Conservation (phyloP, 345 rosid species). For the Rhizophora mangle region DNA sequence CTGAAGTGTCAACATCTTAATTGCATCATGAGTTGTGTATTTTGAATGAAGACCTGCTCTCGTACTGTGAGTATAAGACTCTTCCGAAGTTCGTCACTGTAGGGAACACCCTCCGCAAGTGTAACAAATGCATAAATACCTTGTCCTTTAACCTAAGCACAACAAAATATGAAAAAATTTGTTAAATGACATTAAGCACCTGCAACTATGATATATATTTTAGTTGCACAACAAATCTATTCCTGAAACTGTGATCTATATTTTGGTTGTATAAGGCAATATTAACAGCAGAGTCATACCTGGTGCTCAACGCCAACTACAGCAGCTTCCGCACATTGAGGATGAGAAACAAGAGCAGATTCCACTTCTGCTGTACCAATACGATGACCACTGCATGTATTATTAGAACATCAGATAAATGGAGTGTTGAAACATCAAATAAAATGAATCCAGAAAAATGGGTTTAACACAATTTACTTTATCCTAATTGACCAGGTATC, state of each 20-base stretch:
- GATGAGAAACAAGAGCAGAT: constrained; percentile 96
- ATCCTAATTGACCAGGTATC: not conserved
- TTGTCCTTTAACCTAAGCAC: constrained; percentile 78
- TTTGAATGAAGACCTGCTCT: constrained; percentile 54
- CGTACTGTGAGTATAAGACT: constrained; percentile 68
- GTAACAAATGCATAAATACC: constrained; percentile 98
- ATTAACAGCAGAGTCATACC: constrained; percentile 51
- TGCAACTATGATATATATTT: constrained; percentile 1
- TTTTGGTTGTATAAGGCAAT: too few relatives aligned
- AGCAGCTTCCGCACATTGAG: constrained; percentile 97
- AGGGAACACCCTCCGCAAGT: constrained; percentile 77
- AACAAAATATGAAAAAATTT: constrained; percentile 12
- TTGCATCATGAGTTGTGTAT: not conserved
- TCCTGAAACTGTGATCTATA: too few relatives aligned
- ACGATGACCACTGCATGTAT: constrained; percentile 81
- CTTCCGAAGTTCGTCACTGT: constrained; percentile 85
- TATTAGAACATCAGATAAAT: constrained; percentile 5
- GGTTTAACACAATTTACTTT: not conserved
- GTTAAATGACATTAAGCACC: constrained; percentile 6
- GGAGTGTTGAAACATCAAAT: too few relatives aligned
- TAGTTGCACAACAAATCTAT: not conserved
- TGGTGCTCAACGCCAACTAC: constrained; percentile 93
- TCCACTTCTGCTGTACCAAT: constrained; percentile 99
- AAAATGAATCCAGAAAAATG: not conserved
- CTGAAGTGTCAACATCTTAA: not conserved